Evolutionary conservation across 202 grass and related monocot species (phyloP), one percentile per base, ranked within the genome.

Genomic region (Bolboschoenoplectus hybrid): DNA sequence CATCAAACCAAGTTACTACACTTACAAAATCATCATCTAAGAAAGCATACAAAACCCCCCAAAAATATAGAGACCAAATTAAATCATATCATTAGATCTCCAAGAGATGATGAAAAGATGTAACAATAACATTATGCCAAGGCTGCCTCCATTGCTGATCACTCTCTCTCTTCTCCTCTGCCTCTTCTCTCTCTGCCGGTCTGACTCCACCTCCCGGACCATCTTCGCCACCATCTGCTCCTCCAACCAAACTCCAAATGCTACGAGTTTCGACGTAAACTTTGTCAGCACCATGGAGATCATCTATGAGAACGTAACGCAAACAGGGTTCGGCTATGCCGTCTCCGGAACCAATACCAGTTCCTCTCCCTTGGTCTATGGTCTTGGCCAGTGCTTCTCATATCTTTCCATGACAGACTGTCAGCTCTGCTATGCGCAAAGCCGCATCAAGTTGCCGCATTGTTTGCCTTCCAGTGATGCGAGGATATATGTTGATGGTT

Each of bases 381-480:
- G 88, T 0, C 91, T 97, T 8, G 91, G 87, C 9, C 89, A 97
- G 82, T 97, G 94, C 91, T 68, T 93, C 32, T 83, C 52, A 9
- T 97, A 97, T 82, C 89, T 93, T 11, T 92, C 94, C 60, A 43
- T 55, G 0, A 92, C 87, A 7, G 85, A 89, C 66, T 93, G 94
- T 87, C 91, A 92, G 85, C 89, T 97, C 65, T 97, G 94, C 89
- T 97, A 93, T 81, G 85, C 85, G 46, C 73, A 92, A 87, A 92
- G 89, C 86, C 89, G 94, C 63, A 69, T 92, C 7, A 93, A 97
- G 82, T 86, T 97, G 45, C 94, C 91, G 1, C 86, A 76, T 86
- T 97, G 94, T 87, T 92, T 97, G 46, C 94, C 94, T 0, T 74
- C 89, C 6, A 62, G 40, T 74, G 85, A 12, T 41, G 91, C 88